These are phyloP conservation scores for Globisporangium splendens DNA, from an alignment of 352 stramenopile species.

Conservation along the genomic window DNA sequence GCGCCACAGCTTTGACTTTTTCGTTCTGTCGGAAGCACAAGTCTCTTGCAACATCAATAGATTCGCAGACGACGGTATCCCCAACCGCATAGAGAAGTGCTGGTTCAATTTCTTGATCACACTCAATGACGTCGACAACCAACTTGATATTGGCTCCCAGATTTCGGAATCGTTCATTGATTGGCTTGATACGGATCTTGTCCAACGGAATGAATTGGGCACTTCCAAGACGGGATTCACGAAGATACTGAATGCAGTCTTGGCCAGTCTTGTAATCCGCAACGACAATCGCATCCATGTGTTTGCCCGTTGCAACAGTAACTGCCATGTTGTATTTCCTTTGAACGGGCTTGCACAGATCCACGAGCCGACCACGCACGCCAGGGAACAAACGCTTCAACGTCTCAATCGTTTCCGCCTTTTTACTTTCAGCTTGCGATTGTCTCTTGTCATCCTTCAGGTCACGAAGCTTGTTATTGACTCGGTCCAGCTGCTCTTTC, in stretches of 20 bases:
- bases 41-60: slow-evolving; percentile 91
- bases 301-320: slow-evolving; percentile 95
- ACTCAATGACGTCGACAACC: slow-evolving; percentile 95
- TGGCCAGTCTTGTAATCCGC: slow-evolving; percentile 74
- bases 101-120: slow-evolving; percentile 88
- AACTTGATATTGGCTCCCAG: slow-evolving; percentile 92
- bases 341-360: slow-evolving; percentile 96
- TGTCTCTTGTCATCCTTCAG: slow-evolving; percentile 91
- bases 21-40: slow-evolving; percentile 81
- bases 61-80: slow-evolving; percentile 95
- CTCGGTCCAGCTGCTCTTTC: slow-evolving; percentile 54
- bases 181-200: slow-evolving; percentile 86
- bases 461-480: slow-evolving; percentile 89
- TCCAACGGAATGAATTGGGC: slow-evolving; percentile 98
- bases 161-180: slow-evolving; percentile 93
- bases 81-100: slow-evolving; percentile 95
- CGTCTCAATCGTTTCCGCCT: slow-evolving; percentile 71
- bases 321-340: slow-evolving; percentile 97
- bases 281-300: slow-evolving; percentile 94
- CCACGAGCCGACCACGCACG: slow-evolving; percentile 94
- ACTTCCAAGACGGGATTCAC: slow-evolving; percentile 92
- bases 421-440: slow-evolving; percentile 88
- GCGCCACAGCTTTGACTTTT: slow-evolving; percentile 89
- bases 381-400: slow-evolving; percentile 87
- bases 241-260: slow-evolving; percentile 92